A percentile compares a stretch with the other conserved stretches of the same genome.
phyloP scores from a whole-genome alignment of 2,329 filamentous ascomycete genomes.

The Scytalidium sp. region DNA sequence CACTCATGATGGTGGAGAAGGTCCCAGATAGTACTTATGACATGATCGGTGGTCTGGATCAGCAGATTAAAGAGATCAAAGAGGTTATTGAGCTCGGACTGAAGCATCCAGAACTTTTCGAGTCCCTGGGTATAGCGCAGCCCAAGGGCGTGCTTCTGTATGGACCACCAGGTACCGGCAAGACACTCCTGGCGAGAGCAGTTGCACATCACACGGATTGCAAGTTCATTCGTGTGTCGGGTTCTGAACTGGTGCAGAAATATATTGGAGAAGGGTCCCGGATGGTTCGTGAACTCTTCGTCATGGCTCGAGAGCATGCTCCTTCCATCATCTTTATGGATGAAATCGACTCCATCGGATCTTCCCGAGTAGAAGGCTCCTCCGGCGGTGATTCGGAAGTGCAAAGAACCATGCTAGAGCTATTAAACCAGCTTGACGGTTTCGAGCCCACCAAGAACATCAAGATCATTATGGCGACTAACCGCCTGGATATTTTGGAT shows the following conservation, averaged over 20 bases:
- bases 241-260: conserved; percentile 96
- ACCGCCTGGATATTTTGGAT: conserved; percentile 95
- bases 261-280: conserved; percentile 98
- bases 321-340: conserved; percentile 99
- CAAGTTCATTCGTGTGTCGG: conserved; percentile 97
- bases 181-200: conserved; percentile 90
- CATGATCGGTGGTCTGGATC: conserved; percentile 98
- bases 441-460: conserved; percentile 99
- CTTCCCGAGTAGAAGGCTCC: conserved; percentile 91
- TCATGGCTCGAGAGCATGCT: conserved; percentile 97
- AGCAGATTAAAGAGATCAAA: conserved; percentile 99
- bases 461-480: conserved; percentile 99
- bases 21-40: conserved; percentile 99
- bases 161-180: conserved; percentile 93
- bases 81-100: conserved; percentile 98
- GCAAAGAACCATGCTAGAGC: conserved; percentile 96
- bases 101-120: conserved; percentile 97
- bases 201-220: conserved; percentile 98
- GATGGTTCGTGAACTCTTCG: conserved; percentile 98
- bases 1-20: conserved; percentile 99
- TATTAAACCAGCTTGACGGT: conserved; percentile 96
- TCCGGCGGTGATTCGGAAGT: conserved; percentile 97
- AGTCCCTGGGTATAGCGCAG: conserved; percentile 97
- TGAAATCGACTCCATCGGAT: conserved; percentile 98
- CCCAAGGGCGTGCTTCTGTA: conserved; percentile 97